Conservation (phyloP, 495 filamentous ascomycete genomes). For the Penicillium coffeae region DNA sequence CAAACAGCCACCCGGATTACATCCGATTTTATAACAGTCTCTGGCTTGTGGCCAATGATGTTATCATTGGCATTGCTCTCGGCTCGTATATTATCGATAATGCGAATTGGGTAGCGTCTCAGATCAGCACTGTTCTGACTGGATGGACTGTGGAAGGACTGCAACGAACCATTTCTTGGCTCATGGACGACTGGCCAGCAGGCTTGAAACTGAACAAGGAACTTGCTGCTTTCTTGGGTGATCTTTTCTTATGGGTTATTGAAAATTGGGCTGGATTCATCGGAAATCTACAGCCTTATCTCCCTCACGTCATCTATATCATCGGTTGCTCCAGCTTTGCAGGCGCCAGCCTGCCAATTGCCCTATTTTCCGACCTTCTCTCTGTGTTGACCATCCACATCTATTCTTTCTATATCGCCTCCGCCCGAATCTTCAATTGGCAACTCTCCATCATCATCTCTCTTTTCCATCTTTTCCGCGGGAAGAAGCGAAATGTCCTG, state of each 20-base stretch:
- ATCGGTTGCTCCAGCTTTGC: constrained; percentile 94
- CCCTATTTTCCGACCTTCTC: constrained; percentile 90
- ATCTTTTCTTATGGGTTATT: constrained; percentile 96
- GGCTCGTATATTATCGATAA: constrained; percentile 98
- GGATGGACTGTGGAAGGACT: constrained; percentile 87
- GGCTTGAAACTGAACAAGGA: constrained; percentile 96
- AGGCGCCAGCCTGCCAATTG: constrained; percentile 94
- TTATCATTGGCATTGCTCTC: constrained; percentile 95
- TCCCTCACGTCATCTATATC: constrained; percentile 86
- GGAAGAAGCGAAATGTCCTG: constrained; percentile 96
- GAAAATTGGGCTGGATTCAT: constrained; percentile 94
- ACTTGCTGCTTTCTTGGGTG: constrained; percentile 86
- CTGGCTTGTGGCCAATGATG: constrained; percentile 98
- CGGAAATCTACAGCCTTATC: constrained; percentile 64
- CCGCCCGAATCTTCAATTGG: constrained; percentile 96
- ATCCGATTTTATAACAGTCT: constrained; percentile 99
- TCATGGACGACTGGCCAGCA: constrained; percentile 98
- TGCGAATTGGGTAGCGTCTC: constrained; percentile 74
- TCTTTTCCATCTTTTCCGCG: constrained; percentile 95
- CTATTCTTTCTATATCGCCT: constrained; percentile 95
- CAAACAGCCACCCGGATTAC: constrained; percentile 93
- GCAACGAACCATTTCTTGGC: constrained; percentile 86
- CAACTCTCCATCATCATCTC: constrained; percentile 94
- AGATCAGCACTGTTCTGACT: constrained; percentile 73
- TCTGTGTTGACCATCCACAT: constrained; percentile 93